Base-by-base conservation (phyloP, 495 filamentous ascomycete species). In the Podospora conica region DNA sequence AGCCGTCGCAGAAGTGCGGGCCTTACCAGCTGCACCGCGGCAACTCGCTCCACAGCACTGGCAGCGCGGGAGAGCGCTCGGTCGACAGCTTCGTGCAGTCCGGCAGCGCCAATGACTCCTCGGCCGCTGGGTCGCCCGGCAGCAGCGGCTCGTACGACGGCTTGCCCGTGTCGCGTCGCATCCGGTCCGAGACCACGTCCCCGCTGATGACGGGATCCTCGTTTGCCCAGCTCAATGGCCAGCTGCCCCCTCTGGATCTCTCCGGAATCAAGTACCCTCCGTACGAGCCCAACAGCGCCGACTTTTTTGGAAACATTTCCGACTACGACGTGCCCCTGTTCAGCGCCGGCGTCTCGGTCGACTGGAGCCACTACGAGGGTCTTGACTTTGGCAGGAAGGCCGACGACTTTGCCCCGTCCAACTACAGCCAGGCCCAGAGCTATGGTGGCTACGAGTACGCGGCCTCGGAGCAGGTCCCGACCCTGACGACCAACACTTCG, bases 11-110 rank as follows among this genome's bases (percentile, higher is more conserved):
- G 74, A 89, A 92, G 75, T 89, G 84, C 71, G 91, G 91, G 62
- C 93, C 93, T 18, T 97, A 96, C 78, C 88, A 88, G 73, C 86
- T 93, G 63, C 87, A 84, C 63, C 86, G 91, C 58, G 86, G 84
- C 63, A 87, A 91, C 78, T 87, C 88, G 58, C 84, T 91, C 71
- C 87, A 90, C 76, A 83, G 82, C 70, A 73, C 77, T 10, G 75
- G 75, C 63, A 82, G 79, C 78, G 56, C 87, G 48, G 83, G 87
- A 63, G 86, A 85, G 64, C 84, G 87, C 55, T 91, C 89, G n/a
- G 82, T 86, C 65, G 90, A 92, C 71, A 88, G 87, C 70, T 79
- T 90, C 29, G 82, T 86, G 28, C 71, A 74, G 57, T 66, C 66
- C 55, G 66, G 22, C 28, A 60, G 63, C 23, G 55, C 60, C 63